A percentile compares a stretch with the other conserved stretches of the same genome.
phyloP scores from a whole-genome alignment of 208 protist genomes.

The Acanthamoeba healyi region DNA sequence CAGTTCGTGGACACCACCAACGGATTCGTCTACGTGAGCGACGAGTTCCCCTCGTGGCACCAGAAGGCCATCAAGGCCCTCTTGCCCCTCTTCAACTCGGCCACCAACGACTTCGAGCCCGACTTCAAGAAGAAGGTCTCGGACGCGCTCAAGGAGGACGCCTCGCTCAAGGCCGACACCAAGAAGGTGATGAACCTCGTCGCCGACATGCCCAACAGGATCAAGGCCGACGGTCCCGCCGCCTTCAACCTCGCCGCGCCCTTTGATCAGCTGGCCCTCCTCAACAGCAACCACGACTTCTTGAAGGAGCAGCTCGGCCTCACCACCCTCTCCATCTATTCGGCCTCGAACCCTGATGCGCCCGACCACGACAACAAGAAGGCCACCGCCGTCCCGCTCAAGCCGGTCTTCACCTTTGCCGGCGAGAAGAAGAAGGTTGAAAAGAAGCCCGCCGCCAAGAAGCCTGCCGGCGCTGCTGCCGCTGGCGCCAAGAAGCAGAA shows the following conservation, averaged over 20 bases:
- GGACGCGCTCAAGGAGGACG: constrained; percentile 87
- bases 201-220: constrained; percentile 73
- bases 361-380: constrained; percentile 73
- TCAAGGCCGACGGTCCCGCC: constrained; percentile 32
- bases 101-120: constrained; percentile 37
- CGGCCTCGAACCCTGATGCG: neutral
- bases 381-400: constrained; percentile 35
- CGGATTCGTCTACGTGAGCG: constrained; percentile 91
- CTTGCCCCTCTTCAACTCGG: constrained; percentile 35
- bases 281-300: constrained; percentile 67
- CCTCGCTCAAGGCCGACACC: constrained; percentile 91
- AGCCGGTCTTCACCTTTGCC: constrained; percentile 69
- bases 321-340: neutral
- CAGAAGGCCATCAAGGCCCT: constrained; percentile 90
- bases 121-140: constrained; percentile 88
- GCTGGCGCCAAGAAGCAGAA: neutral
- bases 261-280: constrained; percentile 73
- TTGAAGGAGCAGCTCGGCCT: constrained; percentile 32
- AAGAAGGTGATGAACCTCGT: constrained; percentile 94
- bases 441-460: constrained; percentile 54
- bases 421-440: constrained; percentile 66
- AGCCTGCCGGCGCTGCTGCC: neutral
- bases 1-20: constrained; percentile 90
- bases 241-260: constrained; percentile 56
- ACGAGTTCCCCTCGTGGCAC: constrained; percentile 91